Conservation (phyloP, 495 filamentous ascomycete genomes). For the Immersiella caudata region DNA sequence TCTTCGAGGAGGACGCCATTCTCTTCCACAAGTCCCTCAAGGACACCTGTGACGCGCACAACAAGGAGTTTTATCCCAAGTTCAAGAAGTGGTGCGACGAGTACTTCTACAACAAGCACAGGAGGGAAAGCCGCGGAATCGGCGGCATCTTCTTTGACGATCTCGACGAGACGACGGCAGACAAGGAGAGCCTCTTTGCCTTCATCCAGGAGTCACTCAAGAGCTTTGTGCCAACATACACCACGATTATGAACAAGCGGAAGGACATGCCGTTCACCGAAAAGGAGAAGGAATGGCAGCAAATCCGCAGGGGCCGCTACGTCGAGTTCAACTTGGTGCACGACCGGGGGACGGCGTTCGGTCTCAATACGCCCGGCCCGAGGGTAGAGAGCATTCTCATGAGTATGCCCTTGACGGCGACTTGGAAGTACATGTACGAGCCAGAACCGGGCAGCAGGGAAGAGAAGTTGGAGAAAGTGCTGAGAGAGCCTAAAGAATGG, state of each 20-base stretch:
- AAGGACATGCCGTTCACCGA: constrained; percentile 90
- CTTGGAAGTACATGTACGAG: constrained; percentile 95
- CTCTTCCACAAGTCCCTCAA: constrained; percentile 96
- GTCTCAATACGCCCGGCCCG: constrained; percentile 87
- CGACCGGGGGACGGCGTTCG: constrained; percentile 94
- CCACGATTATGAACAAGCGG: constrained; percentile 81
- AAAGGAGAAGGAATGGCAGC: constrained; percentile 93
- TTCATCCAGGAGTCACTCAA: constrained; percentile 83
- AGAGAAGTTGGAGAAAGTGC: constrained; percentile 75
- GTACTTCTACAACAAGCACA: constrained; percentile 94
- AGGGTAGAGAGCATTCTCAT: constrained; percentile 96
- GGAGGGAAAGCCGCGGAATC: constrained; percentile 82
- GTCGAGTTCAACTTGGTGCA: constrained; percentile 99
- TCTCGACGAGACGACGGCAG: constrained; percentile 75
- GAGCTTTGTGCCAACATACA: constrained; percentile 88
- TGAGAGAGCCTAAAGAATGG: constrained; percentile 89
- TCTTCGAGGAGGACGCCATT: constrained; percentile 95
- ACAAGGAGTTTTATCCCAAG: constrained; percentile 86
- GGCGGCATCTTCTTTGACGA: constrained; percentile 99
- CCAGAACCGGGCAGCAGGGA: constrained; percentile 74
- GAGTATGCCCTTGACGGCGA: constrained; percentile 90
- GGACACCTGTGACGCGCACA: constrained; percentile 89
- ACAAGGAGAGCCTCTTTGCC: constrained; percentile 88
- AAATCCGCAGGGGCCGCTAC: constrained; percentile 87
- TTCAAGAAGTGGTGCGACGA: constrained; percentile 99